Evolutionary conservation across 495 filamentous ascomycete genomes (phyloP).

Genomic region (Elasticomyces elasticus): DNA sequence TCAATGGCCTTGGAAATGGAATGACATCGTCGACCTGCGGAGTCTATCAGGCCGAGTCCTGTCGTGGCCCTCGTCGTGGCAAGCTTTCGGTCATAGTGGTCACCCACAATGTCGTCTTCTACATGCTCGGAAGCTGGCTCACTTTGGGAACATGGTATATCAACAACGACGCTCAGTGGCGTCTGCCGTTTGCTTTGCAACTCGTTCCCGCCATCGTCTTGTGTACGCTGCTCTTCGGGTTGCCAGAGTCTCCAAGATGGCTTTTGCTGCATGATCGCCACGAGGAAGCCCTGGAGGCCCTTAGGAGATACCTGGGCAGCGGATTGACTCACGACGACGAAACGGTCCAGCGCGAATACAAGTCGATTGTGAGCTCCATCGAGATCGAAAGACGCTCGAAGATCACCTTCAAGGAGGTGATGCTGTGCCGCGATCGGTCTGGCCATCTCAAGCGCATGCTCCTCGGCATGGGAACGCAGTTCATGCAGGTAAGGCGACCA

Average conservation of each 20-base stretch:
- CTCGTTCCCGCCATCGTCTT: constrained; percentile 6
- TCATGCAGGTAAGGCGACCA: no score
- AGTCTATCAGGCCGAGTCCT: constrained; percentile 15
- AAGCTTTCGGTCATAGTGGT: constrained; percentile 6
- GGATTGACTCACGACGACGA: background rate
- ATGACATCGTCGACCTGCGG: constrained; percentile 14
- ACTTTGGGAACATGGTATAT: background rate
- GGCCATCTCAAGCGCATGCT: constrained; percentile 3
- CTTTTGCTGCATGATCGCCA: constrained; percentile 7
- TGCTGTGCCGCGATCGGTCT: constrained; percentile 1
- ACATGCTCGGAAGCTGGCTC: constrained; percentile 6
- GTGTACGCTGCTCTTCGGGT: constrained; percentile 13
- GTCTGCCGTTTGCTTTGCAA: constrained; percentile 7
- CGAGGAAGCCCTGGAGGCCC: constrained; percentile 8
- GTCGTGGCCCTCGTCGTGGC: constrained; percentile 1
- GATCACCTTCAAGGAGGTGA: constrained; percentile 5
- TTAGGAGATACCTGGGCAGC: constrained; percentile 3
- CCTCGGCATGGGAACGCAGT: background rate
- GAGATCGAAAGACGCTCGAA: constrained; percentile 3
- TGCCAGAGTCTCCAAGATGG: constrained; percentile 15
- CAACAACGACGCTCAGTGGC: background rate
- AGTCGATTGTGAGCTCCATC: background rate
- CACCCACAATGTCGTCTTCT: constrained; percentile 8
- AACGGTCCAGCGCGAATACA: constrained; percentile 2
- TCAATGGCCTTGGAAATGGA: no score